Evolutionary conservation across 345 rosid species (phyloP), one percentile per base, ranked within the genome.

Genomic region (Euphorbia lathyris): DNA sequence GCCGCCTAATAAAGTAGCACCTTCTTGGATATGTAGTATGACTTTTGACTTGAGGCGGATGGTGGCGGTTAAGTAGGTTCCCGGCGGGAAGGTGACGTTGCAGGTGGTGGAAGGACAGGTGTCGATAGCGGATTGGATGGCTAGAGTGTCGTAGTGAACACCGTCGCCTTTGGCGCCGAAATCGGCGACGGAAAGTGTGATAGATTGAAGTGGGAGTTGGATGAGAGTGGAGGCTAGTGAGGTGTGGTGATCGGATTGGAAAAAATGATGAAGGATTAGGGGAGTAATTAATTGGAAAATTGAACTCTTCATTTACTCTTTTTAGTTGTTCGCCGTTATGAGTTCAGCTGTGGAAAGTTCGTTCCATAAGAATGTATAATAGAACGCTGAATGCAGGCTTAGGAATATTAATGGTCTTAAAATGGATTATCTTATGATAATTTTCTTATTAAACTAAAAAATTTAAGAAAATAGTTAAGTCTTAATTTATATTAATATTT

Each of bases 81-180:
- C 98, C 0, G 81, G 75, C 0, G 97, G 96, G 74, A 94, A 91
- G 58, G 62, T 70, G 69, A 91, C 95, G 67, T 74, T 78, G 87
- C 97, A 94, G 62, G 76, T 51, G 58, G 67, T 1, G 10, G 72
- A 12, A 1, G 82, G 77, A 72, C 96, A 94, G 78, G 86, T 74
- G 78, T 88, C 83, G 60, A 91, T 89, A 58, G 98, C 81, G 11
- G 85, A 72, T 67, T 94, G 98, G 83, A 94, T 90, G 53, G 95
- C 83, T 1, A 53, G 5, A 26, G 97, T 83, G 73, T 91, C 96
- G 88, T 91, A 91, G 80, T 69, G 76, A 66, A 58, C 17, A 64
- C 98, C 96, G 68, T 91, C 89, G 58, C 95, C 98, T 81, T 58
- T 75, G 67, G 97, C 97, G 22, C 98, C 97, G 84, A 82, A 93